Conservation (phyloP, 2,329 filamentous ascomycete genomes). For the Sporothrix dimorphospora region DNA sequence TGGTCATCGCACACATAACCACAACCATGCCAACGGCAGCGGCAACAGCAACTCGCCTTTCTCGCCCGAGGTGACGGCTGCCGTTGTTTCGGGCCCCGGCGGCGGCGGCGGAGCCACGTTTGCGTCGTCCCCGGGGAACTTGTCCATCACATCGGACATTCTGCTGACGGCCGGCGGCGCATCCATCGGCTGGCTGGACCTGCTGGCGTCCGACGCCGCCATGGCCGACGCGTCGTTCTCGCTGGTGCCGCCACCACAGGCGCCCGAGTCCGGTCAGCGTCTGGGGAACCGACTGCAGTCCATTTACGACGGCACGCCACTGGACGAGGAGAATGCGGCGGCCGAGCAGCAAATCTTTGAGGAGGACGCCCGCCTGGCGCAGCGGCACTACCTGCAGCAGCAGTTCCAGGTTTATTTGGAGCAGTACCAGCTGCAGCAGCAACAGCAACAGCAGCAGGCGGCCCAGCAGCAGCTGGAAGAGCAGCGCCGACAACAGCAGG, state of each 20-base stretch:
- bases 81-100: neutral
- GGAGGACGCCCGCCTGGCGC: neutral
- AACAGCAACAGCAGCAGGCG: neutral
- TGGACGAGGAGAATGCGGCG: neutral
- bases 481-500: neutral
- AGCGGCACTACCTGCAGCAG: neutral
- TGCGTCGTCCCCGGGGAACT: constrained; percentile 12
- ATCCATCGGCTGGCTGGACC: constrained; percentile 41
- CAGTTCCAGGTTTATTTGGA: neutral
- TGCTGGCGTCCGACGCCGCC: constrained; percentile 40
- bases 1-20: neutral
- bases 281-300: neutral
- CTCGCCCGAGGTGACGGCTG: neutral
- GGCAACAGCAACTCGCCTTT: neutral
- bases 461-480: neutral
- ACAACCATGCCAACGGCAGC: no score
- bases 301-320: neutral
- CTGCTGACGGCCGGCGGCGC: constrained; percentile 39
- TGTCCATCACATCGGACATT: constrained; percentile 35
- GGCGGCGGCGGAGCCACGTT: neutral
- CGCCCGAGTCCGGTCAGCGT: neutral
- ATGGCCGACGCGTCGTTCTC: constrained; percentile 41
- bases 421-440: neutral
- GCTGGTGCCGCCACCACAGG: neutral
- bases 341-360: neutral